Evolutionary conservation across 768 basidiomycete genomes (phyloP).

Genomic region (Auricularia cornea): DNA sequence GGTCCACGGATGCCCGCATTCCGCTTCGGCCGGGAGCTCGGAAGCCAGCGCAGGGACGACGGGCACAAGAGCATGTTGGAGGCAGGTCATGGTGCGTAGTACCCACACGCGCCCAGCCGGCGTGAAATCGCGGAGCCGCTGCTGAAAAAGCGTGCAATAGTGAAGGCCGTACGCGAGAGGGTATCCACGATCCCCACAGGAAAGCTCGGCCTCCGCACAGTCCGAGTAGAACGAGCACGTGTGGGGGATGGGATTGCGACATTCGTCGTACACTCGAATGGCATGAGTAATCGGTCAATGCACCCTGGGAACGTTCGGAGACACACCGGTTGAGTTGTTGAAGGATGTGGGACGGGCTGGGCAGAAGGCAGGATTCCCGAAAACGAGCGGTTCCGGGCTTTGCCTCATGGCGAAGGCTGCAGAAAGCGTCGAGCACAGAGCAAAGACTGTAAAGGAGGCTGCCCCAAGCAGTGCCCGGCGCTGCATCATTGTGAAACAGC

Average conservation of each 20-base stretch:
- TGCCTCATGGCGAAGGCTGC: no score
- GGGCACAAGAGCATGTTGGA: slow-evolving; percentile 34
- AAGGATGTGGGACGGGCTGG: no score
- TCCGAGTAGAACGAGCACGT: slow-evolving; percentile 36
- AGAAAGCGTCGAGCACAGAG: no score
- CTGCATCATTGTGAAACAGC: no score
- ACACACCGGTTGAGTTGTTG: no score
- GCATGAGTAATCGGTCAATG: neutral
- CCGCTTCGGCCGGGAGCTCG: neutral
- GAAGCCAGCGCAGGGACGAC: neutral
- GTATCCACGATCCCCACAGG: slow-evolving; percentile 37
- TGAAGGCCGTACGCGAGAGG: slow-evolving; percentile 34
- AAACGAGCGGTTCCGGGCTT: no score
- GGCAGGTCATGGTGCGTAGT: slow-evolving; percentile 37
- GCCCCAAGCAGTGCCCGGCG: no score
- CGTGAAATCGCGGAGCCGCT: slow-evolving; percentile 22
- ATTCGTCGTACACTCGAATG: slow-evolving; percentile 4
- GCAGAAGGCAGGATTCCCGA: no score
- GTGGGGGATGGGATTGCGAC: slow-evolving; percentile 26
- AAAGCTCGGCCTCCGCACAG: slow-evolving; percentile 37
- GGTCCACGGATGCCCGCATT: slow-evolving; percentile 16
- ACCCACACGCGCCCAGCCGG: slow-evolving; percentile 34
- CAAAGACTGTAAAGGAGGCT: no score
- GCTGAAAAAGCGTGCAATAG: slow-evolving; percentile 32
- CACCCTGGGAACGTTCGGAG: no score